Conservation (phyloP, 352 stramenopile species). For the Globisporangium parvum region DNA sequence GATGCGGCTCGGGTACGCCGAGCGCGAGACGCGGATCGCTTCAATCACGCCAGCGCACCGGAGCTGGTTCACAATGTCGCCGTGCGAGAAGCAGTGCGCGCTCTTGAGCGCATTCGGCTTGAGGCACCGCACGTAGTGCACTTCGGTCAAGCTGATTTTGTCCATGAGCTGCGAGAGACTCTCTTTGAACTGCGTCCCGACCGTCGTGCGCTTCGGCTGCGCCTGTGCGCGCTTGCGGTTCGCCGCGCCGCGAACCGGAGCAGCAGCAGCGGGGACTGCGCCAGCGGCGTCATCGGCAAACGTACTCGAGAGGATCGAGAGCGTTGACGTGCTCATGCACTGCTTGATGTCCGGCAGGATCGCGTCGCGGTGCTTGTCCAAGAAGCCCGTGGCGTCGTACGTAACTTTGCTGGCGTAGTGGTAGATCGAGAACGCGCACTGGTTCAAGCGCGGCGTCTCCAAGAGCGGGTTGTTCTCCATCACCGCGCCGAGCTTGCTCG, state of each 20-base stretch:
- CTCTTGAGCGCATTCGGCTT: constrained; percentile 82
- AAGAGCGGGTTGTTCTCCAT: constrained; percentile 87
- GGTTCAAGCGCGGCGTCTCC: constrained; percentile 75
- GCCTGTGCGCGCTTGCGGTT: constrained; percentile 44
- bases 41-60: constrained; percentile 84
- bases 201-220: constrained; percentile 60
- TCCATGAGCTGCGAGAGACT: constrained; percentile 80
- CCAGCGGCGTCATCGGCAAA: constrained; percentile 39
- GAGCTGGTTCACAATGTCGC: constrained; percentile 76
- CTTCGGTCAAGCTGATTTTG: constrained; percentile 80
- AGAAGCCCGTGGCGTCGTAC: constrained; percentile 75
- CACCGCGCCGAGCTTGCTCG: constrained; percentile 81
- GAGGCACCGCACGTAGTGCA: constrained; percentile 84
- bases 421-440: constrained; percentile 80
- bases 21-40: constrained; percentile 83
- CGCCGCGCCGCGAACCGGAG: constrained; percentile 7
- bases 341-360: constrained; percentile 84
- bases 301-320: constrained; percentile 61
- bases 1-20: constrained; percentile 76
- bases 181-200: constrained; percentile 84
- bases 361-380: constrained; percentile 83
- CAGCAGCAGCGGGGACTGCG: constrained; percentile 4
- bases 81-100: constrained; percentile 59
- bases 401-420: constrained; percentile 86
- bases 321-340: constrained; percentile 68